Evolutionary conservation across 257 asterid genomes (phyloP), one percentile per base, ranked within the genome.

Genomic region (Rauvolfia tetraphylla): DNA sequence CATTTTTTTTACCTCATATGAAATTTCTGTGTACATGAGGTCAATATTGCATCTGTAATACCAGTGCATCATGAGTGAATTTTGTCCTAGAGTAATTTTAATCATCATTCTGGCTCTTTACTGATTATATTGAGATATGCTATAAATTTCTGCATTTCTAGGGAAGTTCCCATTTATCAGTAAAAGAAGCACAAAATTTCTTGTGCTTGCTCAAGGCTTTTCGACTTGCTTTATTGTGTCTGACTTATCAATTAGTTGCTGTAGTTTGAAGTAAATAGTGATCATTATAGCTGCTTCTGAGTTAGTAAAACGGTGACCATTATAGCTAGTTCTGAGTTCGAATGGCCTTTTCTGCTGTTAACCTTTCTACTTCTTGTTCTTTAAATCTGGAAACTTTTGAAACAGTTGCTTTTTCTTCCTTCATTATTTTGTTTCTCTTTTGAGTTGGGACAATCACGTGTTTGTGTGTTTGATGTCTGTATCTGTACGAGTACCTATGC

Each of bases 281-380:
- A 33, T 51, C 27, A 12, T 51, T 72, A 42, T 33, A 54, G 18
- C 14, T 34, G 22, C n/a, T 1, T 72, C 23, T 51, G 12, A 39
- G 75, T 29, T 72, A n/a, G n/a, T n/a, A n/a, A n/a, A n/a, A n/a
- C 51, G n/a, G 48, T 72, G 65, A 33, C 33, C 27, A 12, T 51
- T 72, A 42, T 33, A 54, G 18, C 14, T 34, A 34, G 39, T 1
- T 72, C 23, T 51, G 12, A 39, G 75, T 29, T 72, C 20, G 4
- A 3, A 31, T 39, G 22, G 48, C 38, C 15, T 33, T 14, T 39
- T 13, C 4, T 18, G 62, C 39, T 3, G 58, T 18, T 33, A 4
- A n/a, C 31, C 27, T 17, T 34, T 71, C 51, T 5, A 18, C 11
- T 49, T 12, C 20, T 53, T 20, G 27, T 29, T 65, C 15, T 72